Evolutionary conservation across 2,329 filamentous ascomycete genomes (phyloP), one percentile per base, ranked within the genome.

Genomic region (Exophiala lecanii-corni): DNA sequence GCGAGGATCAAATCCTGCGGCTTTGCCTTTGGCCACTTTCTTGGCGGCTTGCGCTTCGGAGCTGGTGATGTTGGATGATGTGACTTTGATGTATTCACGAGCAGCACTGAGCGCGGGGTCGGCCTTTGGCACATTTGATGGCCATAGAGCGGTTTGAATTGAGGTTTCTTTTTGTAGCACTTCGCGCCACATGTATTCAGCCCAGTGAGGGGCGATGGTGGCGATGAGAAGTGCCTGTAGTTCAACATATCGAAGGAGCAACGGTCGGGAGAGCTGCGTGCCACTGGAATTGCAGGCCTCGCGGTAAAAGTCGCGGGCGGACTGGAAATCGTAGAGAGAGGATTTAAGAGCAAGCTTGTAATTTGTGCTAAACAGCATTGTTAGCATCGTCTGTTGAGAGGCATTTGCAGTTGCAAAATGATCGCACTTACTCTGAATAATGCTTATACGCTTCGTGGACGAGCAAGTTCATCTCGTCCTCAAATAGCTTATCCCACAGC

Each of bases 121-220:
- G 1, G 82, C 72, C 16, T 76, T 73, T 1, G 84, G 78, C 0
- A 87, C 80, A 38, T 76, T 68, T 9, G 33, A 39, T 10, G 89
- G 88, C 74, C 79, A 95, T 30, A 73, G 73, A 9, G 86, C 88
- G 39, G 82, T 79, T 69, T 97, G 89, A 57, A 98, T 79, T 5
- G 84, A 85, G 42, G 74, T 69, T 25, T 77, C 64, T 71, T 82
- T 89, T 62, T 84, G 79, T 48, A 98, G 79, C 2, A 97, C 80
- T 67, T 97, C 91, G 41, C 85, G 79, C 88, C 89, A 97, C 61
- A 98, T 81, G 67, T 94, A 85, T 62, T 98, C 92, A 35, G 87
- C 75, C 84, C 89, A 97, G 68, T 98, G 92, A 45, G 92, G 91
- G 2, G 91, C 83, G 50, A 97, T 82, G 39, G 89, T 85, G 2